Evolutionary conservation across 345 rosid genomes (phyloP).

Genomic region (Populus euphratica): DNA sequence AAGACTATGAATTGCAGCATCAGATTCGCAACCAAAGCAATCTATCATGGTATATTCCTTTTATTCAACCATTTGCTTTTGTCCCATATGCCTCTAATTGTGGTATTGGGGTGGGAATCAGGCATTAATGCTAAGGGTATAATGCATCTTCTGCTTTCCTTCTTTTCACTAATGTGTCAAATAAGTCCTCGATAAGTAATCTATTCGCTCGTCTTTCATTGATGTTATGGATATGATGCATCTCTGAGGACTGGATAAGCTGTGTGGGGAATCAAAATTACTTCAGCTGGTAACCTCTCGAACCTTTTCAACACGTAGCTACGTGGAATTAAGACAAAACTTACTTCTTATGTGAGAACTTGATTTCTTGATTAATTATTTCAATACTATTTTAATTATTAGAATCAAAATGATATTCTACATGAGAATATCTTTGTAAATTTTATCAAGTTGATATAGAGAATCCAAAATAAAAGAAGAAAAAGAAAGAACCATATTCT

Average conservation of each 20-base stretch:
- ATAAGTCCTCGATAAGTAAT: neutral
- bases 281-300: neutral
- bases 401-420: no score
- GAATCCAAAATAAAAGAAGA: no score
- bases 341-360: no score
- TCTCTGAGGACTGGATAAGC: slow-evolving; percentile 23
- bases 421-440: no score
- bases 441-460: no score
- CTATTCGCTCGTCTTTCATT: neutral
- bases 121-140: slow-evolving; percentile 2
- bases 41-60: slow-evolving; percentile 18
- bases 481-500: no score
- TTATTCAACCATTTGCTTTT: slow-evolving; percentile 17
- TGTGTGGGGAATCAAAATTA: slow-evolving; percentile 19
- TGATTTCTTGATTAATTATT: no score
- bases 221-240: neutral
- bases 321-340: no score
- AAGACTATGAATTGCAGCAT: slow-evolving; percentile 13
- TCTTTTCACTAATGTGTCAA: neutral
- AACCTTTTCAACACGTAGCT: neutral
- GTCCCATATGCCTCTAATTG: slow-evolving; percentile 15
- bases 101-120: neutral
- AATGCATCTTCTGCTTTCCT: slow-evolving; percentile 4
- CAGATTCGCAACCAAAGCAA: slow-evolving; percentile 20
- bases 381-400: no score